These are phyloP conservation scores for Castanospermum australe DNA, from an alignment of 306 rosid species.

Conservation along the genomic window DNA sequence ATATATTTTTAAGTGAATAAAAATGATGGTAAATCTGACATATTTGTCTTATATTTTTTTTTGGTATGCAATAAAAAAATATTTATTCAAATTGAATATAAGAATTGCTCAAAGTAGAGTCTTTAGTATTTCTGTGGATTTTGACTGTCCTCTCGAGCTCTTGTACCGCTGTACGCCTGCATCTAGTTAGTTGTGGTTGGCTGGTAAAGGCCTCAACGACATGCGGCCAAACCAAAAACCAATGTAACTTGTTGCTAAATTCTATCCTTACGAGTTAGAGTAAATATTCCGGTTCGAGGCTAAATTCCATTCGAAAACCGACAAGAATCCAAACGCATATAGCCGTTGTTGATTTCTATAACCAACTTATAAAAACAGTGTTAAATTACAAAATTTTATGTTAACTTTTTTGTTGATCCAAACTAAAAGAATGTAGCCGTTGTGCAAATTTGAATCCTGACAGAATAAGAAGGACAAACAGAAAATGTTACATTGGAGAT, in stretches of 20 bases:
- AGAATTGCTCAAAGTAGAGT: too few relatives aligned
- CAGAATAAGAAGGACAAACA: constrained; percentile 26
- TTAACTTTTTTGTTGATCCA: constrained; percentile 17
- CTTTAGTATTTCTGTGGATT: too few relatives aligned
- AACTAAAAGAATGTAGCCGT: constrained; percentile 34
- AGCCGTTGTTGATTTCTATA: constrained; percentile 27
- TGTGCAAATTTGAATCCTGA: constrained; percentile 33
- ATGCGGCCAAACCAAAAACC: neutral
- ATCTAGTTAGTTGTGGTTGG: neutral
- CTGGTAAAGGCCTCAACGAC: neutral
- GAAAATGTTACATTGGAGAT: constrained; percentile 9
- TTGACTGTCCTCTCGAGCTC: neutral
- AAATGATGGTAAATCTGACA: too few relatives aligned
- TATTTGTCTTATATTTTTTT: too few relatives aligned
- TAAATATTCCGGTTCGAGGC: constrained; percentile 2
- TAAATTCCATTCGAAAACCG: constrained; percentile 13
- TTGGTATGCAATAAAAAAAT: too few relatives aligned
- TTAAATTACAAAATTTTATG: neutral
- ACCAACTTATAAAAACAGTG: neutral
- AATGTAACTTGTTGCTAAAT: neutral
- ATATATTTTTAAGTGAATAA: too few relatives aligned
- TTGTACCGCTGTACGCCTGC: neutral
- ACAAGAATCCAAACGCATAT: neutral
- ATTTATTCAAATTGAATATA: too few relatives aligned
- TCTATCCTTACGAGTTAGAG: constrained; percentile 9